These are phyloP conservation scores for Solanum aculeatissimum DNA, from an alignment of 305 asterid genomes.

Conservation along the genomic window DNA sequence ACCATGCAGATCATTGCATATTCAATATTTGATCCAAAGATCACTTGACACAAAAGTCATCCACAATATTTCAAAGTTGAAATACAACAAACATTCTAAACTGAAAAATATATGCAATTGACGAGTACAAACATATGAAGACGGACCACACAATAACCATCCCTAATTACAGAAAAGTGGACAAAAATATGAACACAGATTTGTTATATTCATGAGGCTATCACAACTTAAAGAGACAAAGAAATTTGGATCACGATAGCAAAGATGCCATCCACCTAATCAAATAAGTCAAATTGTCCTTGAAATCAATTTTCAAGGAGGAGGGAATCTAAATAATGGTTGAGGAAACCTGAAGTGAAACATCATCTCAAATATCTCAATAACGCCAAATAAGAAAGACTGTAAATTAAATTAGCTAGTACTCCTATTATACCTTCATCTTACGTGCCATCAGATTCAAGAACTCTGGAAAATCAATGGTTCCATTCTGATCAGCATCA, in stretches of 20 bases:
- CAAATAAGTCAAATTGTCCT: neutral
- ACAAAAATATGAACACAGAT: neutral
- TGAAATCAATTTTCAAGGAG: neutral
- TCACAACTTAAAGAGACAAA: neutral
- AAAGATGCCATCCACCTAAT: neutral
- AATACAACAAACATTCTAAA: neutral
- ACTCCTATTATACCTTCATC: slow-evolving; percentile 25
- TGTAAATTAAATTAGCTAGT: neutral
- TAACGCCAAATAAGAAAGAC: neutral
- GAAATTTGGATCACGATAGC: neutral
- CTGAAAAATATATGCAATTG: neutral
- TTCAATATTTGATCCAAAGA: neutral
- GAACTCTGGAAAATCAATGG: slow-evolving; percentile 53
- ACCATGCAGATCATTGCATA: neutral
- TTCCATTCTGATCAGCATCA: slow-evolving; percentile 52
- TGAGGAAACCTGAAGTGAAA: neutral
- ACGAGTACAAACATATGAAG: neutral
- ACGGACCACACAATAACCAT: neutral
- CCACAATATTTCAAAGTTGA: neutral
- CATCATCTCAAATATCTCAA: neutral
- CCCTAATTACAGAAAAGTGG: neutral
- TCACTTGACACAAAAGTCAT: neutral
- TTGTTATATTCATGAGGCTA: neutral
- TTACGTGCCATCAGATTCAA: slow-evolving; percentile 51
- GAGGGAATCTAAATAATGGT: neutral